Conservation (phyloP, 2,329 filamentous ascomycete species). For the Pseudogymnoascus sp. region DNA sequence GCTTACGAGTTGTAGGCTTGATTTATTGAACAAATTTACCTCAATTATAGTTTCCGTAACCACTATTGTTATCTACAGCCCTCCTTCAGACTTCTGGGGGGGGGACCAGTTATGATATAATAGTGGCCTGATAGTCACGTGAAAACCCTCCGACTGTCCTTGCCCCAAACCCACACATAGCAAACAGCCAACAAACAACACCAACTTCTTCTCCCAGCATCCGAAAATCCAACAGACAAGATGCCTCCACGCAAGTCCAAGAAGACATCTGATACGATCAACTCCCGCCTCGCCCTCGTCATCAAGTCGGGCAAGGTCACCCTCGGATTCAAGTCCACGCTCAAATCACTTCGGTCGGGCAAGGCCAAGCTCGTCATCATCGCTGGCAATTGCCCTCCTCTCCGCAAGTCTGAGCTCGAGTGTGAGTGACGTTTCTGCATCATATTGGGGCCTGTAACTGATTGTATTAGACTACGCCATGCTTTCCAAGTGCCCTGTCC, state of each 20-base stretch:
- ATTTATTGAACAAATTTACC: not conserved
- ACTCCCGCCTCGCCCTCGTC: constrained; percentile 55
- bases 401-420: constrained; percentile 96
- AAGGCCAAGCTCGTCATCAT: constrained; percentile 99
- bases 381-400: constrained; percentile 90
- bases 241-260: constrained; percentile 51
- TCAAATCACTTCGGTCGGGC: constrained; percentile 86
- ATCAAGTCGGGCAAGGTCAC: constrained; percentile 72
- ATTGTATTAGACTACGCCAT: constrained; percentile 60
- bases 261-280: constrained; percentile 77
- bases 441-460: not conserved
- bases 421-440: constrained; percentile 32
- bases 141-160: not conserved
- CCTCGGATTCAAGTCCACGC: constrained; percentile 81
- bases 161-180: not conserved
- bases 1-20: not conserved
- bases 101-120: not conserved
- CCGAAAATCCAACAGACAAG: not conserved
- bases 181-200: not conserved
- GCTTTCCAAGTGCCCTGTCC: constrained; percentile 88
- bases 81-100: not conserved
- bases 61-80: not conserved
- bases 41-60: not conserved
- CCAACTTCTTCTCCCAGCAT: not conserved
- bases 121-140: not conserved